Conservation (phyloP, 768 basidiomycete genomes). For the Trametes punicea region DNA sequence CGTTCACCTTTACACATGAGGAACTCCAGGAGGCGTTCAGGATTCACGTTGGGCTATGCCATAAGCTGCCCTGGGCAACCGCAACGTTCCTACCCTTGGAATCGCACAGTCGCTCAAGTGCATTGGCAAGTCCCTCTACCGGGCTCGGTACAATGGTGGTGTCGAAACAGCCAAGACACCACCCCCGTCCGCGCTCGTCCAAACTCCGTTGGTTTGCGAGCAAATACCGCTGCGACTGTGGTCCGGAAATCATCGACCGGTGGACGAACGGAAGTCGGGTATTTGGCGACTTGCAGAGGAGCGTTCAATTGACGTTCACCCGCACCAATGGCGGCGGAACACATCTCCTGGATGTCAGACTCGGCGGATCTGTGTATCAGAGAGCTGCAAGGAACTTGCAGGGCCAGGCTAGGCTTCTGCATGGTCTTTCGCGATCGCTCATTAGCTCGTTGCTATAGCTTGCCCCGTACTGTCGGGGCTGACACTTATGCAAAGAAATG, state of each 20-base stretch:
- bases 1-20: slow-evolving; percentile 2
- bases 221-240: neutral
- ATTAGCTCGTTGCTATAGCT: neutral
- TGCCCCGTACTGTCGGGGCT: no score
- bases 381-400: no score
- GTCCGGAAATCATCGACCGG: neutral
- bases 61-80: slow-evolving; percentile 2
- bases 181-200: neutral
- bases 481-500: no score
- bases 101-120: neutral
- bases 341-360: slow-evolving; percentile 5
- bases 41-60: slow-evolving; percentile 6
- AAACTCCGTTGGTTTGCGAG: neutral
- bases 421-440: neutral
- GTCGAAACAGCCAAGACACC: neutral
- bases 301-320: slow-evolving; percentile 16
- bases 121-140: neutral
- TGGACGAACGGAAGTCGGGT: slow-evolving; percentile 4
- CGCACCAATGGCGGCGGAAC: neutral
- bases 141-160: neutral
- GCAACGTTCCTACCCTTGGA: neutral
- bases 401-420: neutral
- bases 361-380: slow-evolving; percentile 3
- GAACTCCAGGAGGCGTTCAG: neutral
- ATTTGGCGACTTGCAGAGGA: slow-evolving; percentile 10